Base-by-base conservation (phyloP, 176 grass and related monocot species). In the Zea luxurians region DNA sequence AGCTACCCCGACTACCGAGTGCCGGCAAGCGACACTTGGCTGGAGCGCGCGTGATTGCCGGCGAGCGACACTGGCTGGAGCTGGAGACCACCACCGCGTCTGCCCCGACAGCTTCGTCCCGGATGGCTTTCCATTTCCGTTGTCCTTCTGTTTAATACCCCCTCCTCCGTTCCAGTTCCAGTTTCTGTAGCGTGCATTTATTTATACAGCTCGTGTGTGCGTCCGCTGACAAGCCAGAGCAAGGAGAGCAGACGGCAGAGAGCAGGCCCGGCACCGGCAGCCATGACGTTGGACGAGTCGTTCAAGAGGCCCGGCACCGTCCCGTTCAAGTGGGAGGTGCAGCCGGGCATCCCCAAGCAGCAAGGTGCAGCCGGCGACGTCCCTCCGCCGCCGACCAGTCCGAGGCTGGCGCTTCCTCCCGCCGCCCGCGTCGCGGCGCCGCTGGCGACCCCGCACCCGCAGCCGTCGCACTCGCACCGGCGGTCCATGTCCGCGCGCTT, bases 241-340 rank as follows among this genome's bases (percentile, higher is more conserved):
- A 50, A 3, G 4, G 13, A 63, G 37, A 27, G 48, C 48, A 10
- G 27, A 4, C 1, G 61, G 43, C 13, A 47, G 66, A 46, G n/a
- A 10, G 13, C 15, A 63, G 66, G 12, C 8, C 10, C 11, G 11
- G 11, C 6, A 4, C 4, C 4, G 27, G 0, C 27, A 27, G 27
- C 1, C 16, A 86, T 86, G 82, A 57, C 73, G 64, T 16, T 2
- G 74, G 85, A 87, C 75, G 80, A 88, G 52, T 67, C 61, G 16
- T 83, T 88, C 86, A 79, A 78, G 75, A 83, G 68, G 61, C 68
- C 86, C 0, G 80, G 80, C 52, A 3, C 75, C 10, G 42, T 88
- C 3, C 86, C 86, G 0, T 88, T 83, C 75, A 62, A 69, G 80
- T 88, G 86, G 86, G 86, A 88, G 86, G 61, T 79, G 18, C 80